These are phyloP conservation scores for Jimgerdemannia lactiflua DNA, from an alignment of 192 early-diverging fungal species.

Conservation along the genomic window DNA sequence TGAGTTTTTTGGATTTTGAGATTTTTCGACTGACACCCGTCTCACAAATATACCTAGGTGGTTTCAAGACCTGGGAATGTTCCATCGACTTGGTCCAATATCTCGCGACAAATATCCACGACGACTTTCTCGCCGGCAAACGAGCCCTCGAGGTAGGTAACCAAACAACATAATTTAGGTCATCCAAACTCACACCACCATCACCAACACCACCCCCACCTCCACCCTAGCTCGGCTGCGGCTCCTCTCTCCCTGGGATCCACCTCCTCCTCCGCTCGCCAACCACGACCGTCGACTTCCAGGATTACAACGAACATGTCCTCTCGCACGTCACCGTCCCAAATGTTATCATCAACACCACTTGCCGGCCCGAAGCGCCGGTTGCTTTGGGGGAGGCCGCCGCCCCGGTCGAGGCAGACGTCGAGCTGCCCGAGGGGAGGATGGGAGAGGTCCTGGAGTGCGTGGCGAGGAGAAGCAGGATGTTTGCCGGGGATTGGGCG, in stretches of 20 bases:
- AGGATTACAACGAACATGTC: conserved; percentile 93
- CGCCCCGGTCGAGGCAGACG: conserved; percentile 4
- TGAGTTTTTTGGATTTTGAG: conserved; percentile 2
- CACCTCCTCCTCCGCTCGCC: conserved; percentile 59
- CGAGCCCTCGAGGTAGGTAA: conserved; percentile 50
- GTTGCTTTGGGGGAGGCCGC: background rate
- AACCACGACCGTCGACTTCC: conserved; percentile 67
- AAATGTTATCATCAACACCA: conserved; percentile 84
- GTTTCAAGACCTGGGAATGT: conserved; percentile 98
- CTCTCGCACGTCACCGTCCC: conserved; percentile 86
- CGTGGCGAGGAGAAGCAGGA: conserved; percentile 8
- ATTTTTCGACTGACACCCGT: background rate
- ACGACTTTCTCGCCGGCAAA: conserved; percentile 29
- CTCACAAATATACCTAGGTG: conserved; percentile 34
- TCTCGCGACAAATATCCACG: conserved; percentile 42
- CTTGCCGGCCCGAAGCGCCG: conserved; percentile 22
- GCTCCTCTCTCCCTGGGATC: conserved; percentile 82
- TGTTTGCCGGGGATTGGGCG: too few relatives aligned
- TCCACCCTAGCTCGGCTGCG: conserved; percentile 78
- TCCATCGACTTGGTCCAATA: conserved; percentile 81
- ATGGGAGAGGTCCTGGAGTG: background rate
- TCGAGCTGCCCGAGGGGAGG: background rate
- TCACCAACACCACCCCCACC: background rate
- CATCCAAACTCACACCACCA: background rate
- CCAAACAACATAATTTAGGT: background rate